A percentile compares a stretch with the other conserved stretches of the same genome.
These are phyloP conservation scores for Tetrapisispora namnaoensis DNA, from an alignment of 805 yeast genomes.

Conservation along the genomic window DNA sequence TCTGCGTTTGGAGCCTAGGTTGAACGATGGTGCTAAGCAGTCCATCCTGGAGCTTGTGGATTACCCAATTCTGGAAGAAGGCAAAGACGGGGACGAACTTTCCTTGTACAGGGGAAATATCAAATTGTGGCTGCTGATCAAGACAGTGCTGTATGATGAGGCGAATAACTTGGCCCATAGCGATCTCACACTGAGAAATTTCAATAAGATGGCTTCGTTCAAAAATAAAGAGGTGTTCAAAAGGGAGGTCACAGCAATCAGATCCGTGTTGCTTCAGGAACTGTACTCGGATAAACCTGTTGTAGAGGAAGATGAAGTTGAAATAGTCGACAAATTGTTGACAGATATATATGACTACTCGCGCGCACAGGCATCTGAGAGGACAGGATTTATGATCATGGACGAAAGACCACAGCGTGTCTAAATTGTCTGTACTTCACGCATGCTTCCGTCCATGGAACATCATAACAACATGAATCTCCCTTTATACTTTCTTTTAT, in stretches of 20 bases:
- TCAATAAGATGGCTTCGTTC: conserved; percentile 15
- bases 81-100: conserved; percentile 4
- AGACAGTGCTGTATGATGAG: conserved; percentile 8
- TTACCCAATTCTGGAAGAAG: conserved; percentile 28
- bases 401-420: conserved; percentile 1
- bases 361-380: neutral
- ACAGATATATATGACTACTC: neutral
- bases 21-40: conserved; percentile 86
- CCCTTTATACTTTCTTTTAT: too few species aligned
- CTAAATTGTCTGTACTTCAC: too few species aligned
- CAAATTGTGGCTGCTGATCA: conserved; percentile 25
- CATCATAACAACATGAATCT: too few species aligned
- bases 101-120: conserved; percentile 23
- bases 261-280: neutral
- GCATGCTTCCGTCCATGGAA: too few species aligned
- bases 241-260: conserved; percentile 8
- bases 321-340: neutral
- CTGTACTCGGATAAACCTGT: neutral
- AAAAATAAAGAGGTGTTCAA: conserved; percentile 11
- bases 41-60: conserved; percentile 82
- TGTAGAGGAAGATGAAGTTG: neutral
- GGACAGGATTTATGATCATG: neutral
- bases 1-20: conserved; percentile 70
- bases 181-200: conserved; percentile 15
- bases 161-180: conserved; percentile 12